These are phyloP conservation scores for Hypoxylon lienhwacheense DNA, from an alignment of 495 filamentous ascomycete genomes.

Conservation along the genomic window DNA sequence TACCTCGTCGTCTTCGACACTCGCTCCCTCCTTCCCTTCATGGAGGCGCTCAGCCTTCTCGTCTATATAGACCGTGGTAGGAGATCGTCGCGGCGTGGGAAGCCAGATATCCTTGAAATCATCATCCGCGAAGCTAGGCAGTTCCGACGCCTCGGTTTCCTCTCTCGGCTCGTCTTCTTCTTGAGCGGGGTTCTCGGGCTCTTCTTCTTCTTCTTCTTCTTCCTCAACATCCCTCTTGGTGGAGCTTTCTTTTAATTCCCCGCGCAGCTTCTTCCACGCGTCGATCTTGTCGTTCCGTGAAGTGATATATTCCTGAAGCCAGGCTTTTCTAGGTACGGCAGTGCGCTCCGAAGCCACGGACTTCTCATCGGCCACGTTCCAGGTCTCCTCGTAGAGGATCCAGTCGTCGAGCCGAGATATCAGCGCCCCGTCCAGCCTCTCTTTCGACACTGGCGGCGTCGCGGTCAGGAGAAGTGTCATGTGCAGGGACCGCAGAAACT, in stretches of 20 bases:
- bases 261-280: not conserved
- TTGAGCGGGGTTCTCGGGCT: not conserved
- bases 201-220: not conserved
- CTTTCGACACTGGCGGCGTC: not conserved
- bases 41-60: constrained; percentile 1
- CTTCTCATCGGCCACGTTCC: constrained; percentile 12
- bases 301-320: not conserved
- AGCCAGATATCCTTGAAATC: not conserved
- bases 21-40: not conserved
- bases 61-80: not conserved
- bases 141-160: not conserved
- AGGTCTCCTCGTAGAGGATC: constrained; percentile 19
- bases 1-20: not conserved
- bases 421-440: not conserved
- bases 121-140: not conserved
- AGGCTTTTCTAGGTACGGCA: not conserved
- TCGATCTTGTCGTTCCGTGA: constrained; percentile 1
- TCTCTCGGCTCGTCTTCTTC: not conserved
- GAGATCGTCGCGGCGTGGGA: not conserved
- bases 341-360: not conserved
- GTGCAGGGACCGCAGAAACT: constrained; percentile 17
- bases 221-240: not conserved
- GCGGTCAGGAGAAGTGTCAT: constrained; percentile 13
- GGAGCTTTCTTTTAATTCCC: not conserved
- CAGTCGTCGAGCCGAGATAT: constrained; percentile 25